Evolutionary conservation across 192 early-diverging fungal genomes (phyloP), one percentile per base, ranked within the genome.

Genomic region (Podila horticola): DNA sequence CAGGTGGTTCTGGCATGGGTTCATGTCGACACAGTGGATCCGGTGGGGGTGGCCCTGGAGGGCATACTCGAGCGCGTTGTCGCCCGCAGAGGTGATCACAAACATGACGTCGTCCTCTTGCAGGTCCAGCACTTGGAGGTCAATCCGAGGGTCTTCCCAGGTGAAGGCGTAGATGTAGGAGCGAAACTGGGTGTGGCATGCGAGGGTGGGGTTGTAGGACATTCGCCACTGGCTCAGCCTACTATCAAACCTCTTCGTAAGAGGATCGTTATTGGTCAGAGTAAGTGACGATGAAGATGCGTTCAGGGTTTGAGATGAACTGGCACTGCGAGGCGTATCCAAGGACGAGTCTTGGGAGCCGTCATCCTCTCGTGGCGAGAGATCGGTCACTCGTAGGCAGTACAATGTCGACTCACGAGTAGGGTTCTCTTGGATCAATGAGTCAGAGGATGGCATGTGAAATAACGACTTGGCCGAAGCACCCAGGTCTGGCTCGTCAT

Each of bases 1-100:
- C 65, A 96, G 83, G 74, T 96, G 91, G 83, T 95, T 96, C 74
- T 96, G 95, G 82, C 95, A 96, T 20, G 95, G 95, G 71, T 96
- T 96, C 87, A 96, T 89, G 82, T 96, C 95, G 29, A 94, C 88
- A 74, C 92, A 93, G 79, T 96, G 93, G 41, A 96, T 91, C 10
- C 89, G 76, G 11, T 85, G 82, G 3, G 90, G 91, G 12, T 86
- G 82, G 48, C 90, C 91, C 66, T 95, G 87, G 20, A 88, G 69
- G n/a, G 92, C 92, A 75, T 94, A 96, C 65, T 95, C 93, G 20
- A 94, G 83, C 20, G 90, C 91, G 65, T 96, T 95, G 82, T 94
- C 93, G 29, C 93, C 93, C 0, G 93, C 93, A 17, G 93, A 94
- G 15, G 94, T 93, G 61, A 95, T 95, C 20, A 92, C 89, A 82